Conservation (phyloP, 2,329 filamentous ascomycete genomes). For the Alternaria sp. region DNA sequence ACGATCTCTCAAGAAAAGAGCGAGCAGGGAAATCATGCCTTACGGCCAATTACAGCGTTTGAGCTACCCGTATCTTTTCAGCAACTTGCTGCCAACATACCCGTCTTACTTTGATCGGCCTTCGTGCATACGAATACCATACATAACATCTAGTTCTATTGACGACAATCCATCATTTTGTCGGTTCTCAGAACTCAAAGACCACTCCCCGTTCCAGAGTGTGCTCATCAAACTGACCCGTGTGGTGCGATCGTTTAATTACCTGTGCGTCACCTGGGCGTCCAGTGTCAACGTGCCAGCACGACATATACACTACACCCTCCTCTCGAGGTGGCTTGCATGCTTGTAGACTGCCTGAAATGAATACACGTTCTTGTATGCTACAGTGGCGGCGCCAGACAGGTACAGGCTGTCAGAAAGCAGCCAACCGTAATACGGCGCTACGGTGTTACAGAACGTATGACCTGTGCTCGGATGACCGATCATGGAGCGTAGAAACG, state of each 20-base stretch:
- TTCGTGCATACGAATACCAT: background rate
- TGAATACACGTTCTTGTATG: constrained; percentile 12
- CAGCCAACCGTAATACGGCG: constrained; percentile 5
- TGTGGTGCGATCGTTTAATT: background rate
- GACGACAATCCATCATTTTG: background rate
- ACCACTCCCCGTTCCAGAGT: background rate
- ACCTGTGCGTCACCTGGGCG: constrained; percentile 22
- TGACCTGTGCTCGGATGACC: background rate
- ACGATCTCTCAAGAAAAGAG: background rate
- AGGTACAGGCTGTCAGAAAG: constrained; percentile 12
- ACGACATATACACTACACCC: constrained; percentile 8
- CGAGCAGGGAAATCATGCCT: background rate
- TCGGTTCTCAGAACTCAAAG: background rate
- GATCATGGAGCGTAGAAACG: background rate
- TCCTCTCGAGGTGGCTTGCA: constrained; percentile 9
- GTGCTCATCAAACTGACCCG: background rate
- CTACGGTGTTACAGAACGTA: background rate
- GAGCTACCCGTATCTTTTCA: background rate
- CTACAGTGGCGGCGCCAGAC: background rate
- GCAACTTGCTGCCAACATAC: constrained; percentile 1
- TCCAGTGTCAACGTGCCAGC: constrained; percentile 30
- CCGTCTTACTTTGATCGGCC: background rate
- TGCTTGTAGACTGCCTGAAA: background rate
- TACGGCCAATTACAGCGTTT: background rate
- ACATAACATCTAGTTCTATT: background rate